These are phyloP conservation scores for Jacaranda copaia DNA, from an alignment of 257 asterid species.

Conservation along the genomic window DNA sequence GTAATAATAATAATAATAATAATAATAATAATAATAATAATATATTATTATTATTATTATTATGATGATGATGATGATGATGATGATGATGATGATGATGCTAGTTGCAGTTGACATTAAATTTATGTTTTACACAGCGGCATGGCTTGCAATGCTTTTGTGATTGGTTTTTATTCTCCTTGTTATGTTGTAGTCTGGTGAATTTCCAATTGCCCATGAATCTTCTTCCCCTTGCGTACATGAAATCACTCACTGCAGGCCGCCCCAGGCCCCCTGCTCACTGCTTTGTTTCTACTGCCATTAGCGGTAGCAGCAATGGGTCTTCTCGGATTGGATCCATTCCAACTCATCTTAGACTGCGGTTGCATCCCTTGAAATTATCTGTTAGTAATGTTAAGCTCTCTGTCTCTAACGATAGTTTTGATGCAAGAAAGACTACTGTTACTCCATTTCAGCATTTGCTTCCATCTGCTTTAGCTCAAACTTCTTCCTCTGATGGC, in stretches of 20 bases:
- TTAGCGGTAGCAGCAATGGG: background rate
- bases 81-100: no score
- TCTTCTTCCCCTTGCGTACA: slow-evolving; percentile 14
- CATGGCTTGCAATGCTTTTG: slow-evolving; percentile 27
- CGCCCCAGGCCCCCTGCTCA: slow-evolving; percentile 25
- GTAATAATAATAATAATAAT: no score
- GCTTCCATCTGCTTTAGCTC: slow-evolving; percentile 32
- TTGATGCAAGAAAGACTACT: background rate
- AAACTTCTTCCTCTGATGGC: slow-evolving; percentile 23
- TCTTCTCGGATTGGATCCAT: background rate
- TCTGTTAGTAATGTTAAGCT: slow-evolving; percentile 8
- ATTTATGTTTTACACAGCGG: background rate
- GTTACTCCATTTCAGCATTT: slow-evolving; percentile 12
- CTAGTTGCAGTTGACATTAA: slow-evolving; percentile 29
- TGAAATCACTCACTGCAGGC: slow-evolving; percentile 31
- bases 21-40: no score
- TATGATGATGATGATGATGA: no score
- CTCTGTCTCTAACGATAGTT: background rate
- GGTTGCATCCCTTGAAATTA: slow-evolving; percentile 2
- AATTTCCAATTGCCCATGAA: background rate
- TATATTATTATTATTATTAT: no score
- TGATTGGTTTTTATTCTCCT: background rate
- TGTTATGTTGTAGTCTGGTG: background rate
- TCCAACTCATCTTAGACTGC: slow-evolving; percentile 16
- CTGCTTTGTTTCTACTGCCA: slow-evolving; percentile 9